phyloP scores from a whole-genome alignment of 1,284 basidiomycete genomes.

The Ganoderma meredithae region DNA sequence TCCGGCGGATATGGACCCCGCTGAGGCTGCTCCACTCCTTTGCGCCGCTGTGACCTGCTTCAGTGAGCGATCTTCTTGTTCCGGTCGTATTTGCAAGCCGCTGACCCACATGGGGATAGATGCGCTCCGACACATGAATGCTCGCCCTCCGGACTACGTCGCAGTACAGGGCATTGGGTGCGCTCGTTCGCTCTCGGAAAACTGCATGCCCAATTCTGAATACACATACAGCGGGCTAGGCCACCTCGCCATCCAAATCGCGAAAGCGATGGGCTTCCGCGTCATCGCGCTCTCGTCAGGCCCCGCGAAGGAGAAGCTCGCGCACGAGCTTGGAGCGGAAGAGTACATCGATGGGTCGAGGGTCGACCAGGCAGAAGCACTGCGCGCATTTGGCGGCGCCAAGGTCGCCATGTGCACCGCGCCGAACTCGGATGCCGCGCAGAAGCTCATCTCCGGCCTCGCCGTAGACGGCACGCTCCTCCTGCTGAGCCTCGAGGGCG shows the following conservation, averaged over 20 bases:
- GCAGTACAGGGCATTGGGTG: constrained; percentile 44
- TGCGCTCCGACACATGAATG: constrained; percentile 35
- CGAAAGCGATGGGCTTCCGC: constrained; percentile 40
- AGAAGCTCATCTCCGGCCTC: constrained; percentile 34
- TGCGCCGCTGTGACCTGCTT: constrained; percentile 62
- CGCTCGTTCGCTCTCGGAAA: not conserved
- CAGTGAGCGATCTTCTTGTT: constrained; percentile 25
- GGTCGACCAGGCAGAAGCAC: constrained; percentile 34
- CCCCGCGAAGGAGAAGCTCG: constrained; percentile 37
- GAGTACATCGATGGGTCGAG: constrained; percentile 40
- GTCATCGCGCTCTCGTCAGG: constrained; percentile 41
- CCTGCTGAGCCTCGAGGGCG: constrained; percentile 26
- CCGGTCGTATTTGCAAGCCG: not conserved
- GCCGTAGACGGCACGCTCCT: constrained; percentile 35
- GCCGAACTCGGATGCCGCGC: constrained; percentile 31
- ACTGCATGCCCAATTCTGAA: no score
- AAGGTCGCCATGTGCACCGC: constrained; percentile 40
- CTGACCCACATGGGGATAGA: constrained; percentile 20
- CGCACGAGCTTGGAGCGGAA: constrained; percentile 39
- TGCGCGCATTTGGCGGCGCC: constrained; percentile 40
- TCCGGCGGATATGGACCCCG: constrained; percentile 69
- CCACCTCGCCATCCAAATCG: constrained; percentile 42
- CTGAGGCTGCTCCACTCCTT: constrained; percentile 82
- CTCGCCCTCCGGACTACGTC: constrained; percentile 37
- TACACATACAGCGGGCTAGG: constrained; percentile 38